phyloP scores from a whole-genome alignment of 2,329 filamentous ascomycete species.

The Fusarium verticillioides region DNA sequence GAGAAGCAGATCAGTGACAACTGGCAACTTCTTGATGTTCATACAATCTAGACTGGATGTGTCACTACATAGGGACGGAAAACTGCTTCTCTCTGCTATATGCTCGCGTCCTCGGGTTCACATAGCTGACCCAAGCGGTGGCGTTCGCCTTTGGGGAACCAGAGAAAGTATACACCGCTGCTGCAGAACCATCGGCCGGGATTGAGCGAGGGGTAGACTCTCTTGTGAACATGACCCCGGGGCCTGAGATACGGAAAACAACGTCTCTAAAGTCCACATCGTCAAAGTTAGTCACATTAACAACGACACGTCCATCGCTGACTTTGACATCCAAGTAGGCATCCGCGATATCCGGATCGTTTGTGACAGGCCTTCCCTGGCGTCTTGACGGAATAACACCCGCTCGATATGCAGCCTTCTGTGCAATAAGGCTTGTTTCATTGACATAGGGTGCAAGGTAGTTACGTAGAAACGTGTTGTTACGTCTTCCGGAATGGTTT shows the following conservation, averaged over 20 bases:
- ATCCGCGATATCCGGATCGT: neutral
- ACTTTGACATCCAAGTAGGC: neutral
- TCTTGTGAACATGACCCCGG: neutral
- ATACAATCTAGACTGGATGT: neutral
- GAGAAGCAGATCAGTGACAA: neutral
- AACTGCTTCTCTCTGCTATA: neutral
- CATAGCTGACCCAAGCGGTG: neutral
- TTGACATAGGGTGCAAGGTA: neutral
- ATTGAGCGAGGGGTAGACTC: neutral
- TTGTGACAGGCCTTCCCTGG: neutral
- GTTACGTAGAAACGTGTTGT: constrained; percentile 9
- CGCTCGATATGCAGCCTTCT: neutral
- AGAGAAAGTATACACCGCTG: neutral
- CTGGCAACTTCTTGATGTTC: neutral
- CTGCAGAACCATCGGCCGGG: neutral
- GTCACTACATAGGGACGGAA: fast-evolving
- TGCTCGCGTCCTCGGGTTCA: neutral
- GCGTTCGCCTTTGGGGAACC: neutral
- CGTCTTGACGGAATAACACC: neutral
- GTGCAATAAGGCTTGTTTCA: neutral
- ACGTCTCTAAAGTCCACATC: neutral
- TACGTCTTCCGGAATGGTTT: neutral
- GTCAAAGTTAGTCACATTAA: constrained; percentile 1
- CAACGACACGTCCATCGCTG: neutral
- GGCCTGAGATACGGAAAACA: neutral